Percentiles rank a stretch among this genome's conserved stretches.
These are phyloP conservation scores for Mycena crocata DNA, from an alignment of 768 basidiomycete species.

Conservation along the genomic window DNA sequence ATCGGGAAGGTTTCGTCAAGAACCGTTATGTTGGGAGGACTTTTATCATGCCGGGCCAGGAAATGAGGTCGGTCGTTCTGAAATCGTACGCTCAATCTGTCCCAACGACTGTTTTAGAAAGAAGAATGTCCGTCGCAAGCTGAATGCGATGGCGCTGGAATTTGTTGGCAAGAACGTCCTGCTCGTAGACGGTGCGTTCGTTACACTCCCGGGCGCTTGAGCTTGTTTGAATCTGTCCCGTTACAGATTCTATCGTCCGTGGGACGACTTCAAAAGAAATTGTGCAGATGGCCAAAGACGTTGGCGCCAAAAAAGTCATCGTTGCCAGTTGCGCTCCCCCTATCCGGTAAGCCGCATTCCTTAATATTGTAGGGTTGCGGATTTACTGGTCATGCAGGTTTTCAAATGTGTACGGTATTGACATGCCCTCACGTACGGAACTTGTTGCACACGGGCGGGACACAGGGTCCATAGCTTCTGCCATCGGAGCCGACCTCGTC, in stretches of 20 bases:
- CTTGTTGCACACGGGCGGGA: conserved; percentile 89
- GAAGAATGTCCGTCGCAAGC: conserved; percentile 94
- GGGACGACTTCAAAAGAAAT: conserved; percentile 99
- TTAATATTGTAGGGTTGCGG: background rate
- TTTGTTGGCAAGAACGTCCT: conserved; percentile 93
- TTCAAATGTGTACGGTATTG: conserved; percentile 98
- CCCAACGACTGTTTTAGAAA: conserved; percentile 58
- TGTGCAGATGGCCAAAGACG: conserved; percentile 99
- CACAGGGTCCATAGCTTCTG: conserved; percentile 74
- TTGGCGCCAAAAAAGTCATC: conserved; percentile 95
- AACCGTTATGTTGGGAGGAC: conserved; percentile 98
- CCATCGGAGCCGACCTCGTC: conserved; percentile 94
- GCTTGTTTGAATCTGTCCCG: conserved; percentile 5
- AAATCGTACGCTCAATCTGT: background rate
- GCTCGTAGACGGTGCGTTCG: conserved; percentile 85
- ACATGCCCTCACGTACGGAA: conserved; percentile 97
- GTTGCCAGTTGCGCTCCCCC: conserved; percentile 98
- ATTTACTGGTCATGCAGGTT: conserved; percentile 54
- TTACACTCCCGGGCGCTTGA: background rate
- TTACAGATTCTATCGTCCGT: conserved; percentile 94
- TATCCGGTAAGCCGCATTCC: conserved; percentile 71
- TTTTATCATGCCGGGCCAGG: conserved; percentile 99
- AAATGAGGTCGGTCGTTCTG: conserved; percentile 73
- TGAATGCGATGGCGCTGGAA: conserved; percentile 99
- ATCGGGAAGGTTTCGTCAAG: conserved; percentile 98